These are phyloP conservation scores for Sphenostylis stenocarpa DNA, from an alignment of 306 rosid genomes.

Conservation along the genomic window DNA sequence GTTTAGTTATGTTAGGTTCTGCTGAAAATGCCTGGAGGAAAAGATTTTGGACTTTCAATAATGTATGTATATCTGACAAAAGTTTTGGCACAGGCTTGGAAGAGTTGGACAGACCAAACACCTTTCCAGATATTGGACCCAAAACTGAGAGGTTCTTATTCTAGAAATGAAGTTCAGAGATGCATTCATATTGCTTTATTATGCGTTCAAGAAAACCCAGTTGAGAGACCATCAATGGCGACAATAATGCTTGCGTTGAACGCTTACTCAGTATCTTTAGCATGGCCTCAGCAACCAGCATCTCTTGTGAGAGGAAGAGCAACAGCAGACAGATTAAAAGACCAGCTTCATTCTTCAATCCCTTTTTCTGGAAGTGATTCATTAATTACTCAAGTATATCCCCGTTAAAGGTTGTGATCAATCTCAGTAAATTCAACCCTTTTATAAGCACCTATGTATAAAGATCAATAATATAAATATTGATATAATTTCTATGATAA, in stretches of 20 bases:
- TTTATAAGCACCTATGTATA: neutral
- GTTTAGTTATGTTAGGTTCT: neutral
- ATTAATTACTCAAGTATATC: slow-evolving; percentile 18
- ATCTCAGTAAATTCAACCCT: neutral
- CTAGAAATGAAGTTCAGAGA: slow-evolving; percentile 30
- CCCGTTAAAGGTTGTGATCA: neutral
- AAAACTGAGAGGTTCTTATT: slow-evolving; percentile 9
- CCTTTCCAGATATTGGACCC: slow-evolving; percentile 33
- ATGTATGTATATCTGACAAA: neutral
- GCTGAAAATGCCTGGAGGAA: neutral
- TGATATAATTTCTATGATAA: no score
- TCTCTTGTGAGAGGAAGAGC: neutral
- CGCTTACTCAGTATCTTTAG: slow-evolving; percentile 26
- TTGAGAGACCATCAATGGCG: slow-evolving; percentile 30
- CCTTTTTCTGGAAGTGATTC: neutral
- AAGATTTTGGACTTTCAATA: neutral
- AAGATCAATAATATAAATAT: no score
- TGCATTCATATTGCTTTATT: slow-evolving; percentile 38
- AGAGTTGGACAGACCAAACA: slow-evolving; percentile 24
- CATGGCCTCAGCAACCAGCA: slow-evolving; percentile 37
- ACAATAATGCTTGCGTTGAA: slow-evolving; percentile 26
- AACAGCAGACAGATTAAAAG: neutral
- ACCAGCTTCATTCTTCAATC: neutral
- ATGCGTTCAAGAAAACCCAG: slow-evolving; percentile 37
- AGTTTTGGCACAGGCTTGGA: slow-evolving; percentile 37